Evolutionary conservation across 352 stramenopile species (phyloP).

Genomic region (Aphanomyces stellatus): DNA sequence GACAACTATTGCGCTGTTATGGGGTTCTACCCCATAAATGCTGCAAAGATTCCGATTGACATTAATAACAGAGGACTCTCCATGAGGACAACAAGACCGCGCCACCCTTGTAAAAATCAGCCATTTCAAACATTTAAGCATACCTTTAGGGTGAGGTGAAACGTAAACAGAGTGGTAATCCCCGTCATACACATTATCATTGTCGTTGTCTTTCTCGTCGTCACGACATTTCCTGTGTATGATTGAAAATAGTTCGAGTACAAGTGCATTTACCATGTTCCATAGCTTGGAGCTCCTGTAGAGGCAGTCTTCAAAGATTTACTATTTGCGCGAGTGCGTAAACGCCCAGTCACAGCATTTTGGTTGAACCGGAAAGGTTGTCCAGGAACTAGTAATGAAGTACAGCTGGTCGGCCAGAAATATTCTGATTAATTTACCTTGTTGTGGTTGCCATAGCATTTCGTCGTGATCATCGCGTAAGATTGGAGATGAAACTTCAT

Average conservation of each 20-base stretch:
- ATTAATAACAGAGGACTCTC: conserved; percentile 63
- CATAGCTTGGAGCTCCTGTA: no score
- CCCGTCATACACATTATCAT: conserved; percentile 39
- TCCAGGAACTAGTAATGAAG: background rate
- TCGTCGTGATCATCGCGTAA: conserved; percentile 19
- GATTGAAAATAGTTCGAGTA: no score
- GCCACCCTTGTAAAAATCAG: conserved; percentile 3
- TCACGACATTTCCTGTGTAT: background rate
- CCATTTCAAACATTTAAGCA: no score
- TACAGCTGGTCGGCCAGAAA: no score
- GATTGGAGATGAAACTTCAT: conserved; percentile 12
- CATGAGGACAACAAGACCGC: conserved; percentile 53
- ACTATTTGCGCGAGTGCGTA: conserved; percentile 12
- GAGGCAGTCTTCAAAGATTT: background rate
- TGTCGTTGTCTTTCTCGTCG: background rate
- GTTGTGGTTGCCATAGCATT: conserved; percentile 11
- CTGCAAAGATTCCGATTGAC: conserved; percentile 58
- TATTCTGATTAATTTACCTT: no score
- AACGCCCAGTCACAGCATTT: background rate
- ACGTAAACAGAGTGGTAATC: conserved; percentile 77
- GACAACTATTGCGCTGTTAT: conserved; percentile 22
- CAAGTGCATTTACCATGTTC: no score
- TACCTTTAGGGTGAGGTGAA: conserved; percentile 41
- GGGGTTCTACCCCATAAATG: conserved; percentile 36
- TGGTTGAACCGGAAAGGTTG: conserved; percentile 10